Conservation (phyloP, 2,329 filamentous ascomycete genomes). For the Diaporthe capsici region DNA sequence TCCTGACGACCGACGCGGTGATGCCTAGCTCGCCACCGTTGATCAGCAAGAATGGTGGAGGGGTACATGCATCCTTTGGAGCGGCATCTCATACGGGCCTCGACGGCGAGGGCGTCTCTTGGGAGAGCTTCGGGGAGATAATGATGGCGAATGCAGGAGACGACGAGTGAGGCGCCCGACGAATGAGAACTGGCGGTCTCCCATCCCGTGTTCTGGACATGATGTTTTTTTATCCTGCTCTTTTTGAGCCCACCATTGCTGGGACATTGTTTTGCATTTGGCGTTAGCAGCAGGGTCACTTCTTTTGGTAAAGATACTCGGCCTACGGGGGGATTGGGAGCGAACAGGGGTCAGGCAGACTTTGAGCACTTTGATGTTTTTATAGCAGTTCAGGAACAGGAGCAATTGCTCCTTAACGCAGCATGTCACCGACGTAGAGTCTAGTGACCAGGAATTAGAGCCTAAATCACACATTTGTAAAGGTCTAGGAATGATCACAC, state of each 20-base stretch:
- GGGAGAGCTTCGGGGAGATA: slow-evolving; percentile 37
- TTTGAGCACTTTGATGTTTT: slow-evolving; percentile 4
- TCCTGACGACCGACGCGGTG: slow-evolving; percentile 62
- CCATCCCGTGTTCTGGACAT: background rate
- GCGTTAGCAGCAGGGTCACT: background rate
- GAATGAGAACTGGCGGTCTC: background rate
- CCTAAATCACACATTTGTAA: background rate
- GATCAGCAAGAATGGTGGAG: slow-evolving; percentile 44
- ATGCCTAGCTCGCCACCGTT: slow-evolving; percentile 65
- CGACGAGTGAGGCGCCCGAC: slow-evolving; percentile 15
- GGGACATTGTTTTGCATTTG: slow-evolving; percentile 14
- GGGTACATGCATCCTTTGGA: slow-evolving; percentile 45
- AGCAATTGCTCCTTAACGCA: background rate
- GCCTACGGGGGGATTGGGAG: slow-evolving; percentile 14
- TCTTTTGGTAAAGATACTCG: background rate
- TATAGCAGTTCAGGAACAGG: slow-evolving; percentile 22
- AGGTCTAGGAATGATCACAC: no score
- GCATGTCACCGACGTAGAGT: background rate
- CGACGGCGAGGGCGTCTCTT: slow-evolving; percentile 41
- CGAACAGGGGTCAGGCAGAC: background rate
- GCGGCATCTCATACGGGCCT: slow-evolving; percentile 39
- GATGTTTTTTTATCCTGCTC: background rate
- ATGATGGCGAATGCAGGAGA: slow-evolving; percentile 24
- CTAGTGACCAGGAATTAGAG: background rate
- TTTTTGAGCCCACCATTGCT: background rate